phyloP scores from a whole-genome alignment of 2,329 filamentous ascomycete species.

The Aspergillus fructus region DNA sequence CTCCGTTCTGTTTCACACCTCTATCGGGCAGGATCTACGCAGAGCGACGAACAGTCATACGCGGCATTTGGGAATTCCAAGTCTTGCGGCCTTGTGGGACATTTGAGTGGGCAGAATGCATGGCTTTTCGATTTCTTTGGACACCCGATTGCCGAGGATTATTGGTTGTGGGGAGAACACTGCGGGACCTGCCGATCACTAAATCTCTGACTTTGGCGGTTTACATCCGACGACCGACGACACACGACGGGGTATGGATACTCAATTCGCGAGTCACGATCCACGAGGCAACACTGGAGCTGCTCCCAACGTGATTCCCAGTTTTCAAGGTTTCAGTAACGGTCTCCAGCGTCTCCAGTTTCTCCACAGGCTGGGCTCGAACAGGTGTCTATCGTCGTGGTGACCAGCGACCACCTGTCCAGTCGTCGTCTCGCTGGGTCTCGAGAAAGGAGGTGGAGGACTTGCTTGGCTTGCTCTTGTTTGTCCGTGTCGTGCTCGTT shows the following conservation, averaged over 20 bases:
- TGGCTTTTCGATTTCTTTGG: not conserved
- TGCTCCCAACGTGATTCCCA: too few relatives aligned
- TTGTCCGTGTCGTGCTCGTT: too few relatives aligned
- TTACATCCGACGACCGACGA: not conserved
- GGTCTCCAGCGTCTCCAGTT: not conserved
- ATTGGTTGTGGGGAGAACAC: not conserved
- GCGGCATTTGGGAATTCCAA: not conserved
- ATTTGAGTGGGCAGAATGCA: not conserved
- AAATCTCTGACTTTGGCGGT: not conserved
- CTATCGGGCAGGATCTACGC: not conserved
- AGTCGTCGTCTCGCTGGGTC: too few relatives aligned
- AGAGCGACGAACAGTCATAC: not conserved
- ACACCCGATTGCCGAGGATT: not conserved
- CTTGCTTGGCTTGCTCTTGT: too few relatives aligned
- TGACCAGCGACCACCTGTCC: too few relatives aligned
- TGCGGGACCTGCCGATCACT: constrained; percentile 5
- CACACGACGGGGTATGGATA: too few relatives aligned
- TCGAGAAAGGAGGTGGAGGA: too few relatives aligned
- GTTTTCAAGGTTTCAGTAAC: not conserved
- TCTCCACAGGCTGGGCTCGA: not conserved
- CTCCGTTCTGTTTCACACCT: not conserved
- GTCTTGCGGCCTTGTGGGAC: too few relatives aligned
- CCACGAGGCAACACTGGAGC: not conserved
- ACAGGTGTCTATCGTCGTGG: too few relatives aligned
- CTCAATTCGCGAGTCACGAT: not conserved